Base-by-base conservation (phyloP, 306 rosid species). In the Corylus heterophylla region DNA sequence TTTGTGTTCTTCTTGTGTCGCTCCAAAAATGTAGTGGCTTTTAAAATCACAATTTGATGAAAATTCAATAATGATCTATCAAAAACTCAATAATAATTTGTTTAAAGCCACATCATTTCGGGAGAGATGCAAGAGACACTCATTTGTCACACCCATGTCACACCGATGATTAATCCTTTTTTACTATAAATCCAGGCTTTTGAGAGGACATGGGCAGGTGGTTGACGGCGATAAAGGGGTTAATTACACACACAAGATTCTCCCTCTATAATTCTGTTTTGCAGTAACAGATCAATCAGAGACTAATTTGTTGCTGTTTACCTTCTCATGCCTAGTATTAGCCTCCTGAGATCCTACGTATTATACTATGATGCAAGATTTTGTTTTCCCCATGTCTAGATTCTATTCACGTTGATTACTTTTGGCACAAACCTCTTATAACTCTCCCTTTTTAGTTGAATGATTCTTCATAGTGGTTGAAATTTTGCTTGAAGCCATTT, bases 161-260 rank as follows among this genome's bases (percentile, higher is more conserved):
- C 6, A 39, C 44, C 1, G 20, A 42, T 1, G 25, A 54, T 64
- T 58, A 12, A 51, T 78, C 20, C 39, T 58, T 16, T 75, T 75
- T 42, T 42, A 16, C 39, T 63, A 48, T 48, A 54, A 83, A 83
- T 90, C 92, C 92, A 94, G 97, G 98, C 80, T 89, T 81, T 51
- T 94, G 80, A 94, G 89, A 79, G 98, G 98, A 9, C 85, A 18
- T n/a, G 98, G 97, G 55, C 96, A 92, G 56, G 91, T 87, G 72
- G 97, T 88, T 13, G 80, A 89, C 45, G 92, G 97, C 2, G 96
- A 90, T 83, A 85, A 85, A 79, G 94, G 88, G 48, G 77, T 90
- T 16, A 49, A 27, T 31, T 91, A 89, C 80, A 89, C 89, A 20
- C 88, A 88, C 83, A 88, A 86, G 82, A 83, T 85, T 54, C 87